A percentile compares a stretch with the other conserved stretches of the same genome.
Conservation (phyloP, 352 stramenopile species). For the Peronospora belbahrii region DNA sequence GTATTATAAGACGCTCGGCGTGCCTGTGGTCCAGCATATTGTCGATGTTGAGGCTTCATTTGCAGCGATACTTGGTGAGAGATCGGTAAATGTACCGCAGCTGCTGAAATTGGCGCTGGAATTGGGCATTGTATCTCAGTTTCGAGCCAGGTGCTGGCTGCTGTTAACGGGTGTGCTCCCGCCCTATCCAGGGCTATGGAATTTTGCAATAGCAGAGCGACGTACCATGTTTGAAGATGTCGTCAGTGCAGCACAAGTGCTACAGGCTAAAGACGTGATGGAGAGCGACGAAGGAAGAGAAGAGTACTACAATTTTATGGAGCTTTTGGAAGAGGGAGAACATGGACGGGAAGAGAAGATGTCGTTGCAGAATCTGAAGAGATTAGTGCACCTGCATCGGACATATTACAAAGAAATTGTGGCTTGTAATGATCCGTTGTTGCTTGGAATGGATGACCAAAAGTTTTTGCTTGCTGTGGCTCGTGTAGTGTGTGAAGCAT, state of each 20-base stretch:
- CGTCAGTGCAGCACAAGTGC: slow-evolving; percentile 35
- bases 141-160: slow-evolving; percentile 50
- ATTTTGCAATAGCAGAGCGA: slow-evolving; percentile 43
- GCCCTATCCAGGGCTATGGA: slow-evolving; percentile 51
- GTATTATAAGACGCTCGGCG: slow-evolving; percentile 85
- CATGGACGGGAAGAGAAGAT: not conserved
- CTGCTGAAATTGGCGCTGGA: slow-evolving; percentile 69
- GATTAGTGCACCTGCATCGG: slow-evolving; percentile 34
- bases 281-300: slow-evolving; percentile 8
- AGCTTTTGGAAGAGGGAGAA: slow-evolving; percentile 11
- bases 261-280: slow-evolving; percentile 26
- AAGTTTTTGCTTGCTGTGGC: slow-evolving; percentile 31
- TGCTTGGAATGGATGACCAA: slow-evolving; percentile 36
- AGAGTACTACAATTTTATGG: slow-evolving; percentile 20
- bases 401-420: slow-evolving; percentile 39
- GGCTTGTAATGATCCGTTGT: slow-evolving; percentile 10
- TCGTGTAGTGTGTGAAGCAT: slow-evolving; percentile 32
- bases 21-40: slow-evolving; percentile 78
- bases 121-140: slow-evolving; percentile 51
- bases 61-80: slow-evolving; percentile 49
- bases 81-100: slow-evolving; percentile 50
- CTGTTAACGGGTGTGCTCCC: slow-evolving; percentile 50
- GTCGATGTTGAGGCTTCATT: slow-evolving; percentile 75
- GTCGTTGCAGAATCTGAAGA: slow-evolving; percentile 14
- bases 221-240: slow-evolving; percentile 62